Conservation (phyloP, 2,329 filamentous ascomycete genomes). For the Ophiostoma sp. region DNA sequence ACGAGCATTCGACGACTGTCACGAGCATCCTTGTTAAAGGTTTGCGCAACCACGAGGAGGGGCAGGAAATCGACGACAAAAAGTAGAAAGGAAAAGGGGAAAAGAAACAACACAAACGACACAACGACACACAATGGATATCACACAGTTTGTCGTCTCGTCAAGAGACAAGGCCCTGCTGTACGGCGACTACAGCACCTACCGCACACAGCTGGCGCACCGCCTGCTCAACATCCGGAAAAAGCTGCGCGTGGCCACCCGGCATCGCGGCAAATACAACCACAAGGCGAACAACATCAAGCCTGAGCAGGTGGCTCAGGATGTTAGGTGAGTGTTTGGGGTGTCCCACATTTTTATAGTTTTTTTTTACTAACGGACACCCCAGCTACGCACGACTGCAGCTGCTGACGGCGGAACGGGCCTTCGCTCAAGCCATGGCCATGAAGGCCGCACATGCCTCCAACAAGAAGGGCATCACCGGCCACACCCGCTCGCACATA, state of each 20-base stretch:
- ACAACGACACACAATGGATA: conserved; percentile 60
- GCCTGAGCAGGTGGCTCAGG: conserved; percentile 70
- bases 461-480: conserved; percentile 76
- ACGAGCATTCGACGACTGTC: not conserved
- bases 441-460: conserved; percentile 82
- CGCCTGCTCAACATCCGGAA: conserved; percentile 80
- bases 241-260: conserved; percentile 80
- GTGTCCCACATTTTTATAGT: too few relatives aligned
- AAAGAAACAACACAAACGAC: not conserved
- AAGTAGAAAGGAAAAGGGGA: not conserved
- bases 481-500: conserved; percentile 82
- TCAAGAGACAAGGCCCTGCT: conserved; percentile 81
- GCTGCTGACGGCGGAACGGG: conserved; percentile 82
- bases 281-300: conserved; percentile 68
- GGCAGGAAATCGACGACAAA: not conserved
- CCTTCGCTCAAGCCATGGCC: conserved; percentile 94
- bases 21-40: not conserved
- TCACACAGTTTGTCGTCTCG: conserved; percentile 74
- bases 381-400: conserved; percentile 73
- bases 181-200: conserved; percentile 84
- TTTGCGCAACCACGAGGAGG: not conserved
- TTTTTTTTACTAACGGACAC: conserved; percentile 1
- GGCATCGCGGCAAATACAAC: conserved; percentile 79
- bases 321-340: conserved; percentile 66
- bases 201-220: conserved; percentile 76